These are phyloP conservation scores for Microcyclospora pomicola DNA, from an alignment of 2,329 filamentous ascomycete species.

Conservation along the genomic window DNA sequence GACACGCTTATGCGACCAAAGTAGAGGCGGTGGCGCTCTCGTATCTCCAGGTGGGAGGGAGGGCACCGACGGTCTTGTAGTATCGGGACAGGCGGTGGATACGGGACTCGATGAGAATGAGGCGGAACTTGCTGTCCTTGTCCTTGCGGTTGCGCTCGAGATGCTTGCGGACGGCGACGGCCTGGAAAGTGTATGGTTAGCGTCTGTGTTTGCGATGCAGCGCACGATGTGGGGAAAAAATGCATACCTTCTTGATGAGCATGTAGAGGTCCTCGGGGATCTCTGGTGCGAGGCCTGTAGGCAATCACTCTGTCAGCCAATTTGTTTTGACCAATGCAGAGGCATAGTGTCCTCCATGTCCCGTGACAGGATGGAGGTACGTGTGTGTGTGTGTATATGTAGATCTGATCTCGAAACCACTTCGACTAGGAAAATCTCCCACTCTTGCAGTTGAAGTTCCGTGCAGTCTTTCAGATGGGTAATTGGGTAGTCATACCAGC, in stretches of 20 bases:
- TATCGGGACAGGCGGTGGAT: constrained; percentile 99
- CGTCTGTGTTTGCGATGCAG: neutral
- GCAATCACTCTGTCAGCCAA: constrained; percentile 29
- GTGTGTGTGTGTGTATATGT: constrained; percentile 7
- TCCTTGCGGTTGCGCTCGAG: constrained; percentile 99
- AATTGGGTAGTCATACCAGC: constrained; percentile 54
- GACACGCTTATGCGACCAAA: constrained; percentile 63
- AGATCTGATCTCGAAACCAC: too few species aligned
- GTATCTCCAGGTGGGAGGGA: constrained; percentile 95
- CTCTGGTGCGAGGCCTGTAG: constrained; percentile 90
- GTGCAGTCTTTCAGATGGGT: too few species aligned
- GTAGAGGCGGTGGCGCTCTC: constrained; percentile 94
- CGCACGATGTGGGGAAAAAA: neutral
- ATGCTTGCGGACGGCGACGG: constrained; percentile 98
- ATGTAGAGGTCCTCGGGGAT: constrained; percentile 99
- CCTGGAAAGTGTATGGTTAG: constrained; percentile 36
- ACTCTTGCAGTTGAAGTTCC: too few species aligned
- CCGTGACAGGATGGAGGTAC: constrained; percentile 1
- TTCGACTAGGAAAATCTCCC: too few species aligned
- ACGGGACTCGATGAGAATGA: constrained; percentile 99
- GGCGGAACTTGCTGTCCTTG: constrained; percentile 99
- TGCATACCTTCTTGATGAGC: constrained; percentile 96
- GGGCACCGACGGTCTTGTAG: constrained; percentile 89
- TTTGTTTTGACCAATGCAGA: constrained; percentile 25
- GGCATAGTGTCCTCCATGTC: constrained; percentile 20